Conservation (phyloP, 495 filamentous ascomycete species). For the Hyaloscypha variabilis region DNA sequence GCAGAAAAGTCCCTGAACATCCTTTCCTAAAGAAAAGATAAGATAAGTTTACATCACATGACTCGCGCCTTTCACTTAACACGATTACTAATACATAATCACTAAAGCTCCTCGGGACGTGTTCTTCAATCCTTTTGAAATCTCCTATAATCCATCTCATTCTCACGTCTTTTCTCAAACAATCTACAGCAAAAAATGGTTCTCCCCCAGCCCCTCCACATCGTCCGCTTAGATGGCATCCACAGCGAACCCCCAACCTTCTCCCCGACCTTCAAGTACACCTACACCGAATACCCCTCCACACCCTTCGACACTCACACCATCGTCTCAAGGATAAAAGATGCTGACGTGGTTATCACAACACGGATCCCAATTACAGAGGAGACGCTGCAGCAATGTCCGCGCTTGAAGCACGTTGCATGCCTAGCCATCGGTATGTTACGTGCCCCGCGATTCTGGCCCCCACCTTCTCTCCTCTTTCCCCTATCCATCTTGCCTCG, state of each 20-base stretch:
- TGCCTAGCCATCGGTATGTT: conserved; percentile 43
- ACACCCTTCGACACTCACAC: conserved; percentile 5
- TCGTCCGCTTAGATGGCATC: conserved; percentile 27
- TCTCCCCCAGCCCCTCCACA: conserved; percentile 3
- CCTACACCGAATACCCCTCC: conserved; percentile 6
- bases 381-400: conserved; percentile 35
- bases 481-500: neutral
- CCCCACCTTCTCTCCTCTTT: neutral
- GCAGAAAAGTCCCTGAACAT: neutral
- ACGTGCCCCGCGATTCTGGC: neutral
- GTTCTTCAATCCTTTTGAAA: too few species aligned
- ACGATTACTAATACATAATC: neutral
- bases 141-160: neutral
- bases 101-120: neutral
- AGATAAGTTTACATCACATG: neutral
- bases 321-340: conserved; percentile 2
- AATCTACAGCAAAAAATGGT: conserved; percentile 11
- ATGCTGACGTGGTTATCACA: conserved; percentile 40
- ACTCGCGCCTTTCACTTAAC: neutral
- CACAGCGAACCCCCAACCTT: conserved; percentile 18
- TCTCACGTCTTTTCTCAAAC: neutral
- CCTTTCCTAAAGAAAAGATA: neutral
- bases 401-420: conserved; percentile 48
- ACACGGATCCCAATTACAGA: conserved; percentile 44
- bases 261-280: conserved; percentile 17